phyloP scores from a whole-genome alignment of 345 rosid species.

The Aquilaria yunnanensis region DNA sequence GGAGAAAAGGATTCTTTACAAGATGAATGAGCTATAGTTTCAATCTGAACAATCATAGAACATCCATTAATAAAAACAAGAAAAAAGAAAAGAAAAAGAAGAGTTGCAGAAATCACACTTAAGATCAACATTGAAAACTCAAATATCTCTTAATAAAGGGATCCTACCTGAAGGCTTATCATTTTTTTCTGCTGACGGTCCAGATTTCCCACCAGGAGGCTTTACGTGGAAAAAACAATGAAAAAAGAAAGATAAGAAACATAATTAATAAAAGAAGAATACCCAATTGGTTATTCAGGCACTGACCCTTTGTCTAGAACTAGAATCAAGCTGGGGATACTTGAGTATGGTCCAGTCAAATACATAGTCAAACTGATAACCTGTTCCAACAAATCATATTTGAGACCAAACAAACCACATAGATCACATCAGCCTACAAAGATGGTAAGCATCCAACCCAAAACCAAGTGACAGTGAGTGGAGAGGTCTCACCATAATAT shows the following conservation, averaged over 20 bases:
- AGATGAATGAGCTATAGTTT: too few species aligned
- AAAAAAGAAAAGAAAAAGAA: not conserved
- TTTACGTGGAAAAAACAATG: constrained; percentile 14
- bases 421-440: not conserved
- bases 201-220: constrained; percentile 18
- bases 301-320: constrained; percentile 42
- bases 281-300: not conserved
- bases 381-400: constrained; percentile 27
- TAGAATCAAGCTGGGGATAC: constrained; percentile 48
- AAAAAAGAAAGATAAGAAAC: constrained; percentile 5
- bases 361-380: constrained; percentile 85
- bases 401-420: not conserved
- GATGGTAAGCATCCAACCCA: too few species aligned
- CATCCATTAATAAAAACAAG: too few species aligned
- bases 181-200: constrained; percentile 28
- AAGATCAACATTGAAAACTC: constrained; percentile 3
- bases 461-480: too few species aligned
- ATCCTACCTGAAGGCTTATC: constrained; percentile 36
- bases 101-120: not conserved
- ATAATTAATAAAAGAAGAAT: not conserved
- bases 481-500: too few species aligned
- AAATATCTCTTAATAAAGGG: constrained; percentile 9
- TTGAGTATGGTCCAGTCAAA: constrained; percentile 95
- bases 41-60: not conserved
- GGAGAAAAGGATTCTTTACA: too few species aligned